These are phyloP conservation scores for Penicillium paradoxum DNA, from an alignment of 495 filamentous ascomycete species.

Conservation along the genomic window DNA sequence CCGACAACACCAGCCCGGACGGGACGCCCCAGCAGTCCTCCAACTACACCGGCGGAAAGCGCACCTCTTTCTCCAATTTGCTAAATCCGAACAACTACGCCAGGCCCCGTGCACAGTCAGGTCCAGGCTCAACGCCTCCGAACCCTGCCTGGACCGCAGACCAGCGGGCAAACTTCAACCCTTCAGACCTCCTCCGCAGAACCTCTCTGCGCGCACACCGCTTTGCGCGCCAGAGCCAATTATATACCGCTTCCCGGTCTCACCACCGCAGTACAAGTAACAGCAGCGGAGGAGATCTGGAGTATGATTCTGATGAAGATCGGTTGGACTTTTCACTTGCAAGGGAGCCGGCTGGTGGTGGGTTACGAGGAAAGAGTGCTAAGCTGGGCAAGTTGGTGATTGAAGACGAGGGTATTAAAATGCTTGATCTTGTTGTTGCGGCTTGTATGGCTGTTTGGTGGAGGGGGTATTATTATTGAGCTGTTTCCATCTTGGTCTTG, in stretches of 20 bases:
- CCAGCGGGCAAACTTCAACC: conserved; percentile 6
- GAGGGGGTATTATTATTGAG: conserved; percentile 69
- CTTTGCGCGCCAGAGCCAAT: conserved; percentile 22
- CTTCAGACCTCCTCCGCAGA: conserved; percentile 11
- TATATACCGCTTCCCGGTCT: conserved; percentile 5
- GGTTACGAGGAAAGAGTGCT: conserved; percentile 74
- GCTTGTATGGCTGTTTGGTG: conserved; percentile 92
- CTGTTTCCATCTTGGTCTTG: not conserved
- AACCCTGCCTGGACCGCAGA: not conserved
- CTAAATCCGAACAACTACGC: conserved; percentile 32
- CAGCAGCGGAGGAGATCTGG: conserved; percentile 20
- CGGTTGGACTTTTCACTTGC: conserved; percentile 69
- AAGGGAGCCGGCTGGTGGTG: conserved; percentile 73
- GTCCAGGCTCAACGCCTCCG: conserved; percentile 7
- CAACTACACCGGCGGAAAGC: conserved; percentile 22
- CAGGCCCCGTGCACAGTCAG: conserved; percentile 29
- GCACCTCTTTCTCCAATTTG: conserved; percentile 28
- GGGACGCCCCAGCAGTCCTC: not conserved
- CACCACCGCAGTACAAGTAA: conserved; percentile 25
- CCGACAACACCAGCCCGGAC: not conserved
- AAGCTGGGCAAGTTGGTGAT: conserved; percentile 93
- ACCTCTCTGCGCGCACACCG: conserved; percentile 16
- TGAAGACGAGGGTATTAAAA: conserved; percentile 86
- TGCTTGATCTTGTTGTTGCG: conserved; percentile 89
- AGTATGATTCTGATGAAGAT: conserved; percentile 27